phyloP scores from a whole-genome alignment of 768 basidiomycete species.

The Suillus subalutaceus region DNA sequence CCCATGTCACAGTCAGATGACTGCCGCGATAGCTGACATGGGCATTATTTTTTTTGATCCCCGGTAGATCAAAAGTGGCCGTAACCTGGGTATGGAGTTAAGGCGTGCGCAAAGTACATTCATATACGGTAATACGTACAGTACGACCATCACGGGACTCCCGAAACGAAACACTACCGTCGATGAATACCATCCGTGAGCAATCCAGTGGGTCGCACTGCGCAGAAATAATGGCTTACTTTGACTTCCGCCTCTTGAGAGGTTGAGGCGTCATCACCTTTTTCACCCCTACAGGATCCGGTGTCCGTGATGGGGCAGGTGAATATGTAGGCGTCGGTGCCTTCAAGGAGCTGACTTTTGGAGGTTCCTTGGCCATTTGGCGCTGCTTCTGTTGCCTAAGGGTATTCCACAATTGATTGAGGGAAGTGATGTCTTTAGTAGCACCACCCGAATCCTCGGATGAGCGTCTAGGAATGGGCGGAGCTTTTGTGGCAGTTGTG shows the following conservation, averaged over 20 bases:
- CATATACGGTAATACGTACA: slow-evolving; percentile 33
- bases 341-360: slow-evolving; percentile 73
- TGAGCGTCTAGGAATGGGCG: slow-evolving; percentile 19
- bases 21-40: slow-evolving; percentile 73
- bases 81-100: slow-evolving; percentile 47
- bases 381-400: slow-evolving; percentile 67
- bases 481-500: slow-evolving; percentile 23
- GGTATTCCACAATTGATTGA: slow-evolving; percentile 68
- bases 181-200: slow-evolving; percentile 13
- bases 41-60: slow-evolving; percentile 72
- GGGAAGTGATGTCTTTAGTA: slow-evolving; percentile 32
- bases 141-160: slow-evolving; percentile 71
- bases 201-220: not conserved
- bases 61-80: slow-evolving; percentile 70
- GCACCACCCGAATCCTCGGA: slow-evolving; percentile 17
- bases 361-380: slow-evolving; percentile 66
- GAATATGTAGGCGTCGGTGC: slow-evolving; percentile 12
- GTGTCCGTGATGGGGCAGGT: slow-evolving; percentile 26
- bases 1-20: slow-evolving; percentile 69
- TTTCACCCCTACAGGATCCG: slow-evolving; percentile 28
- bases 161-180: slow-evolving; percentile 62
- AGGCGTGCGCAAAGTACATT: slow-evolving; percentile 18
- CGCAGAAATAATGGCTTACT: slow-evolving; percentile 46
- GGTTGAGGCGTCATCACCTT: slow-evolving; percentile 39
- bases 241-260: slow-evolving; percentile 62